Conservation (phyloP, 441 rosid species). For the Erysimum cheiri region DNA sequence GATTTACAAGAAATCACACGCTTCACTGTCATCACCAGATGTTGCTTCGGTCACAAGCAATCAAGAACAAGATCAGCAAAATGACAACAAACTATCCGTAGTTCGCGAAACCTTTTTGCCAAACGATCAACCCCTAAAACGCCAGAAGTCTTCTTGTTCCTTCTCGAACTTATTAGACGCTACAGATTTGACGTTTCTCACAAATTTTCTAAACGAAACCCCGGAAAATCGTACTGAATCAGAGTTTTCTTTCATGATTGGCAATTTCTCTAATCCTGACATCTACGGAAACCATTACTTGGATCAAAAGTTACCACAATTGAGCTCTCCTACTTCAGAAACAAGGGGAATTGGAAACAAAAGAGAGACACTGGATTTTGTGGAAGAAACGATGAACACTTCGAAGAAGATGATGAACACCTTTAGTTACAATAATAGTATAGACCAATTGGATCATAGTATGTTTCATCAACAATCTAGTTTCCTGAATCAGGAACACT, state of each 20-base stretch:
- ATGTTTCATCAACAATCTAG: conserved; percentile 59
- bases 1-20: conserved; percentile 84
- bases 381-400: conserved; percentile 48
- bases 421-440: conserved; percentile 47
- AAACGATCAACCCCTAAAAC: conserved; percentile 50
- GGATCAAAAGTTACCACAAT: conserved; percentile 60
- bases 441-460: conserved; percentile 55
- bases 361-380: conserved; percentile 55
- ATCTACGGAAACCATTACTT: conserved; percentile 44
- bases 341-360: conserved; percentile 54
- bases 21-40: conserved; percentile 49
- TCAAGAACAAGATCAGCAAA: conserved; percentile 73
- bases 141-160: conserved; percentile 77
- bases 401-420: conserved; percentile 61
- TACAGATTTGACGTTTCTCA: conserved; percentile 68
- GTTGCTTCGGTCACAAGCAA: conserved; percentile 49
- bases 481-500: conserved; percentile 64
- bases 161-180: conserved; percentile 81
- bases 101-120: conserved; percentile 45
- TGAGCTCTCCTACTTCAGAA: conserved; percentile 48
- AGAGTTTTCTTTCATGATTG: conserved; percentile 44
- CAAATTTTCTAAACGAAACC: conserved; percentile 65
- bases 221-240: conserved; percentile 43
- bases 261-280: conserved; percentile 35
- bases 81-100: conserved; percentile 43